These are phyloP conservation scores for Candida broadrunensis DNA, from an alignment of 805 yeast genomes.

Conservation along the genomic window DNA sequence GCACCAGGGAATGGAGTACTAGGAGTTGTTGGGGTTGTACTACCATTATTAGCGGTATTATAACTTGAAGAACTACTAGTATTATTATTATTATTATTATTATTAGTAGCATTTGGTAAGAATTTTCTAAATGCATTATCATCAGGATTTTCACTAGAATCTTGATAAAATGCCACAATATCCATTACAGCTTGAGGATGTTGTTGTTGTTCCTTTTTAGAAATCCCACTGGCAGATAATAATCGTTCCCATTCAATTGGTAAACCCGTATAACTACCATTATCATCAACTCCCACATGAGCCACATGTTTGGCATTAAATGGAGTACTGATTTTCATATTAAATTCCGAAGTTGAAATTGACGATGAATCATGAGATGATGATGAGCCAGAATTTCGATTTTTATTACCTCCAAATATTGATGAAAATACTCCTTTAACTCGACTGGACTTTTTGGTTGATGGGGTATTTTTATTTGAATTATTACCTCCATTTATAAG, in stretches of 20 bases:
- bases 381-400: conserved; percentile 9
- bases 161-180: conserved; percentile 81
- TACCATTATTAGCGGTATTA: conserved; percentile 2
- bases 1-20: conserved; percentile 2
- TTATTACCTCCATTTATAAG: conserved; percentile 6
- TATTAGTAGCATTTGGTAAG: no score
- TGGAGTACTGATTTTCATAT: conserved; percentile 80
- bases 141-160: conserved; percentile 43
- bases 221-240: conserved; percentile 80
- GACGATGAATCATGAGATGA: conserved; percentile 9
- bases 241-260: conserved; percentile 92
- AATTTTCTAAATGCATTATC: conserved; percentile 45
- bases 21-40: conserved; percentile 6
- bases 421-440: conserved; percentile 59
- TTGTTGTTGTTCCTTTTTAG: conserved; percentile 81
- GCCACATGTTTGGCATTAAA: conserved; percentile 87
- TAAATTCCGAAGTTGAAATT: conserved; percentile 14
- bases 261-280: conserved; percentile 87
- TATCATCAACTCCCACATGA: conserved; percentile 87
- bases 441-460: conserved; percentile 42
- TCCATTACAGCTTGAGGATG: conserved; percentile 95
- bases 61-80: conserved; percentile 10
- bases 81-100: conserved; percentile 21
- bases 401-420: conserved; percentile 38
- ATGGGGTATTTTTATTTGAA: conserved; percentile 1